A percentile compares a stretch with the other conserved stretches of the same genome.
Conservation (phyloP, 1,284 basidiomycete species). For the Kalmanozyma brasiliensis region DNA sequence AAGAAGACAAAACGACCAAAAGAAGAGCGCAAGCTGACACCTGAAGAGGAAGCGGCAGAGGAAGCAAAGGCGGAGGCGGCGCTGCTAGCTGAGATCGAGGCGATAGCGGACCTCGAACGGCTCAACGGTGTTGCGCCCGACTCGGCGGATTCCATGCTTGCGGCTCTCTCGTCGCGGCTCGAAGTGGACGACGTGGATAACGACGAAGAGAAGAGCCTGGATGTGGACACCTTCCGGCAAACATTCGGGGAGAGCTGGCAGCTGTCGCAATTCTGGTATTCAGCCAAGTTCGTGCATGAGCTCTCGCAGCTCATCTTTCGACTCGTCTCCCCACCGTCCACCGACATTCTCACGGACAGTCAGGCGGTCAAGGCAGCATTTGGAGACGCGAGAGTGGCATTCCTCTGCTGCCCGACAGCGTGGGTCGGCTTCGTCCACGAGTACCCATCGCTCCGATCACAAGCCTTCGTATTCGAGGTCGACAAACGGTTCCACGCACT, state of each 20-base stretch:
- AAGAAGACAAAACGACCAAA: slow-evolving; percentile 8
- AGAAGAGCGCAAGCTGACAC: slow-evolving; percentile 28
- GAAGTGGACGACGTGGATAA: slow-evolving; percentile 35
- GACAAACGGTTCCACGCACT: slow-evolving; percentile 64
- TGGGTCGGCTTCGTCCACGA: slow-evolving; percentile 67
- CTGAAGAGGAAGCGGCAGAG: slow-evolving; percentile 15
- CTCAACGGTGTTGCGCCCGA: slow-evolving; percentile 43
- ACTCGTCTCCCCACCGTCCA: slow-evolving; percentile 12
- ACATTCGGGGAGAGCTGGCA: slow-evolving; percentile 62
- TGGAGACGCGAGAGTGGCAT: slow-evolving; percentile 47
- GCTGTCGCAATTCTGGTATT: slow-evolving; percentile 48
- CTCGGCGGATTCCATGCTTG: slow-evolving; percentile 37
- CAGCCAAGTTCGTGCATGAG: slow-evolving; percentile 27
- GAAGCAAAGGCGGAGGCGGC: slow-evolving; percentile 47
- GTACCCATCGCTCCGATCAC: slow-evolving; percentile 31
- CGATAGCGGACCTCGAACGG: slow-evolving; percentile 48
- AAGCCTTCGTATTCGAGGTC: slow-evolving; percentile 62
- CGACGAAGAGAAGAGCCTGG: slow-evolving; percentile 3
- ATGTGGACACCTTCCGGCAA: slow-evolving; percentile 52
- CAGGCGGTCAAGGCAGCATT: slow-evolving; percentile 5
- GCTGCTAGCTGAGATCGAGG: slow-evolving; percentile 56
- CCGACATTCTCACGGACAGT: background rate
- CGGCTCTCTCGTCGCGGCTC: slow-evolving; percentile 15
- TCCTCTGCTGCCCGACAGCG: slow-evolving; percentile 67
- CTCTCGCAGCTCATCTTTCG: slow-evolving; percentile 33